phyloP scores from a whole-genome alignment of 2,329 filamentous ascomycete species.

The Aspergillus uvarum region DNA sequence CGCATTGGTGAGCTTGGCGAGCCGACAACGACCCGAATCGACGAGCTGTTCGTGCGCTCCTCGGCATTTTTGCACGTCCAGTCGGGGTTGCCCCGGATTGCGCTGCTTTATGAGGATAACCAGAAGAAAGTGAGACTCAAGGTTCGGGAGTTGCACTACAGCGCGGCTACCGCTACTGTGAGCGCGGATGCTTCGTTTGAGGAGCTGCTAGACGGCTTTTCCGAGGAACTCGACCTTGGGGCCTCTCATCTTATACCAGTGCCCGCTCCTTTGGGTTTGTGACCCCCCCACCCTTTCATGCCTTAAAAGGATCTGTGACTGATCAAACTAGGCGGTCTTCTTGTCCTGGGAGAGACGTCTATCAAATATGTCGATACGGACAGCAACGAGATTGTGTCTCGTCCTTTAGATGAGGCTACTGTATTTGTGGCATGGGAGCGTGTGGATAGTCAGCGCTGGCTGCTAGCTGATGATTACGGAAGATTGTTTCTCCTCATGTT shows the following conservation, averaged over 20 bases:
- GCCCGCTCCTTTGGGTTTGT: slow-evolving; percentile 54
- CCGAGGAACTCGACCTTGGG: slow-evolving; percentile 58
- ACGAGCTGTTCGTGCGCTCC: slow-evolving; percentile 66
- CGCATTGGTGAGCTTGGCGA: slow-evolving; percentile 60
- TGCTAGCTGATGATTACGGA: slow-evolving; percentile 92
- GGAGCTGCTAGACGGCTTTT: slow-evolving; percentile 49
- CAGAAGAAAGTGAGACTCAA: slow-evolving; percentile 56
- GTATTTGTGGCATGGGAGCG: slow-evolving; percentile 91
- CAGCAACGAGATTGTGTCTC: slow-evolving; percentile 64
- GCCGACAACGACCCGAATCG: slow-evolving; percentile 61
- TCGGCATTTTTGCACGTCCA: slow-evolving; percentile 63
- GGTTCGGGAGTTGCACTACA: slow-evolving; percentile 56
- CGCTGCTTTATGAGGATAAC: slow-evolving; percentile 65
- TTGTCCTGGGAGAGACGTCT: slow-evolving; percentile 76
- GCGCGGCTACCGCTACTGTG: slow-evolving; percentile 44
- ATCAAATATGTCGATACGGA: slow-evolving; percentile 83
- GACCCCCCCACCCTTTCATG: neutral
- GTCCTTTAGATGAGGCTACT: slow-evolving; percentile 68
- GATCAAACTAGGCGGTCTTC: slow-evolving; percentile 63
- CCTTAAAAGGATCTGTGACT: slow-evolving; percentile 33
- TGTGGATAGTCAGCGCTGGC: slow-evolving; percentile 75
- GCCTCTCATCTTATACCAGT: slow-evolving; percentile 63
- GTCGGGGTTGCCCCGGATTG: slow-evolving; percentile 58
- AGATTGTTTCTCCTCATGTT: slow-evolving; percentile 82
- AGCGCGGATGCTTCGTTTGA: slow-evolving; percentile 56